A percentile compares a stretch with the other conserved stretches of the same genome.
phyloP scores from a whole-genome alignment of 345 rosid genomes.

The Populus euphratica region DNA sequence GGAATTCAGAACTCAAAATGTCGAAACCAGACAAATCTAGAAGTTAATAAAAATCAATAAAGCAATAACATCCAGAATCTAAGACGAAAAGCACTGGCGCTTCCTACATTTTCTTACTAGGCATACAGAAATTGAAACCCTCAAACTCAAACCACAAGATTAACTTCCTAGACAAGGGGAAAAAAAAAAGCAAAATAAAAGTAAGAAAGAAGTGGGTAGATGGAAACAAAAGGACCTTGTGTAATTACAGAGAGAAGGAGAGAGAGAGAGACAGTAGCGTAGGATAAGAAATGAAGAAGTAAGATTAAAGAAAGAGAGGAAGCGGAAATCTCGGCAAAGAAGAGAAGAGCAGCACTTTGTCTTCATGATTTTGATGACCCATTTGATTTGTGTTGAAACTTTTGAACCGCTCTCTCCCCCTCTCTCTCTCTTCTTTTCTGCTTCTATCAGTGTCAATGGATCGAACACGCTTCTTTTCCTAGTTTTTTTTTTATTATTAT shows the following conservation, averaged over 20 bases:
- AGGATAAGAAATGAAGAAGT: not conserved
- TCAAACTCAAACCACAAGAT: not conserved
- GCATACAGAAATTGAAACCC: conserved; percentile 10
- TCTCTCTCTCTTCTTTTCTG: not conserved
- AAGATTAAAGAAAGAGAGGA: not conserved
- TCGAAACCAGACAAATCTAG: not conserved
- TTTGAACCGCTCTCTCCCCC: not conserved
- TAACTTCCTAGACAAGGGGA: not conserved
- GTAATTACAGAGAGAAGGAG: no score
- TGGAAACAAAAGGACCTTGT: not conserved
- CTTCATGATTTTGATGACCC: conserved; percentile 2
- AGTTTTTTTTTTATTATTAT: not conserved
- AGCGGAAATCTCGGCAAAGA: conserved; percentile 22
- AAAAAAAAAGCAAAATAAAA: not conserved
- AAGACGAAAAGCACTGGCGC: not conserved
- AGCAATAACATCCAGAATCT: conserved; percentile 1
- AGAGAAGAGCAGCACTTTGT: conserved; percentile 11
- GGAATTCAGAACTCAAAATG: conserved; percentile 10
- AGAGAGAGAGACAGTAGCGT: not conserved
- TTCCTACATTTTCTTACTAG: not conserved
- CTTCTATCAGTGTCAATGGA: not conserved
- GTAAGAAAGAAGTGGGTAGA: not conserved
- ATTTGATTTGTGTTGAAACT: conserved; percentile 17
- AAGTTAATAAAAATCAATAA: not conserved
- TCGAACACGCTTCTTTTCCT: not conserved